Evolutionary conservation across 192 early-diverging fungal species (phyloP).

Genomic region (Coemansia brasiliensis): DNA sequence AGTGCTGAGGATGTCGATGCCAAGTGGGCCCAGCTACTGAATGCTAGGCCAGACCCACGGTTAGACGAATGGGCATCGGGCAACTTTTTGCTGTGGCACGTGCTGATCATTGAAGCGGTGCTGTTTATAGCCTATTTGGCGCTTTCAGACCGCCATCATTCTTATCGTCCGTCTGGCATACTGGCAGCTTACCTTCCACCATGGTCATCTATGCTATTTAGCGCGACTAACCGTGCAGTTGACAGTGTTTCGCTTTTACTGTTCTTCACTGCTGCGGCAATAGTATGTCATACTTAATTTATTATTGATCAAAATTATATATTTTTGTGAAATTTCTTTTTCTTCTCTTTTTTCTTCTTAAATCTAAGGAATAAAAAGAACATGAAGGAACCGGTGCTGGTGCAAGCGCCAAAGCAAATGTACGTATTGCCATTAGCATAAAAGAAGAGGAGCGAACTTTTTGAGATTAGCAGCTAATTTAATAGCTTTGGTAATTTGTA

Average conservation of each 20-base stretch:
- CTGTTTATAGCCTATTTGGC: slow-evolving; percentile 24
- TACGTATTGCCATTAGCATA: slow-evolving; percentile 32
- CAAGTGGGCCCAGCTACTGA: slow-evolving; percentile 38
- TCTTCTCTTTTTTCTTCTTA: background rate
- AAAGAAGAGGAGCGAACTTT: too few relatives aligned
- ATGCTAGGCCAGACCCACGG: slow-evolving; percentile 29
- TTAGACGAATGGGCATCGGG: slow-evolving; percentile 37
- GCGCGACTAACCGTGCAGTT: slow-evolving; percentile 12
- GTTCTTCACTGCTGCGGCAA: slow-evolving; percentile 16
- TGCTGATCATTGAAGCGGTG: slow-evolving; percentile 30
- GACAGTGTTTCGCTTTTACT: slow-evolving; percentile 31
- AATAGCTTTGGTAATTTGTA: slow-evolving; percentile 29
- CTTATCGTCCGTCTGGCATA: background rate
- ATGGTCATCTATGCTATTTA: slow-evolving; percentile 13
- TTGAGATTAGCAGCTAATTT: background rate
- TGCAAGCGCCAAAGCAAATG: slow-evolving; percentile 74
- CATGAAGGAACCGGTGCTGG: slow-evolving; percentile 81
- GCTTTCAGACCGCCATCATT: slow-evolving; percentile 8
- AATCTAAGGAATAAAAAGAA: too few relatives aligned
- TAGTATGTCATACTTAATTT: too few relatives aligned
- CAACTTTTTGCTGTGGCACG: slow-evolving; percentile 35
- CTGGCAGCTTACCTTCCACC: slow-evolving; percentile 15
- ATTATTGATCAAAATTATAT: too few relatives aligned
- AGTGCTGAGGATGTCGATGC: slow-evolving; percentile 19
- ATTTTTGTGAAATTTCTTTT: too few relatives aligned